phyloP scores from a whole-genome alignment of 805 yeast species.

The Kregervanrija delftensis region DNA sequence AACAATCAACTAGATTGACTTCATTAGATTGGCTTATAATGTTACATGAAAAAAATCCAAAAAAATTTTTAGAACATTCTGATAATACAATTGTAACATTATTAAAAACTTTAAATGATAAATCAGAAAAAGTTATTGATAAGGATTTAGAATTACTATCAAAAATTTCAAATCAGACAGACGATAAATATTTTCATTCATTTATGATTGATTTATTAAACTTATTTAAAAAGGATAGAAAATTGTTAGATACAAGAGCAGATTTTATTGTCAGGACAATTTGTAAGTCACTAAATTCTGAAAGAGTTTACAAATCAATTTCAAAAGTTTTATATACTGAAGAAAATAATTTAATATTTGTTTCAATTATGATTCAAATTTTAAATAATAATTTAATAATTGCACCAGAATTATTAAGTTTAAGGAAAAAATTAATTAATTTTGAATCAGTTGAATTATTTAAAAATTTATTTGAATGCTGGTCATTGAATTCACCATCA shows the following conservation, averaged over 20 bases:
- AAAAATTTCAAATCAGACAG: conserved; percentile 61
- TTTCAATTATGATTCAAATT: conserved; percentile 77
- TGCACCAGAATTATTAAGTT: conserved; percentile 67
- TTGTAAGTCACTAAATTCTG: conserved; percentile 75
- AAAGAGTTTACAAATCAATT: conserved; percentile 71
- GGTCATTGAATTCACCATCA: conserved; percentile 91
- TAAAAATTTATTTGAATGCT: conserved; percentile 70
- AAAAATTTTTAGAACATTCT: conserved; percentile 44
- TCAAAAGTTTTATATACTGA: conserved; percentile 57
- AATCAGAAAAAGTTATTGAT: conserved; percentile 71
- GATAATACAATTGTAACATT: conserved; percentile 71
- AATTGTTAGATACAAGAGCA: conserved; percentile 62
- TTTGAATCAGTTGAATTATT: conserved; percentile 39
- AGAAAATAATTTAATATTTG: conserved; percentile 59
- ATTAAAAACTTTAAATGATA: conserved; percentile 59
- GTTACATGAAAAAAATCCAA: conserved; percentile 66
- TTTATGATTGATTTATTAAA: conserved; percentile 67
- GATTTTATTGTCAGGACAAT: conserved; percentile 79
- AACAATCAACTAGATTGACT: conserved; percentile 76
- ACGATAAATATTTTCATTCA: conserved; percentile 67
- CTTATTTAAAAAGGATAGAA: conserved; percentile 63
- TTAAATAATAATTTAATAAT: conserved; percentile 80
- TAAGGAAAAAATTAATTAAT: conserved; percentile 55
- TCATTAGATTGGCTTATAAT: conserved; percentile 86
- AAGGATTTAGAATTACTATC: conserved; percentile 68